phyloP scores from a whole-genome alignment of 805 yeast species.

The Saturnispora ahearnii region DNA sequence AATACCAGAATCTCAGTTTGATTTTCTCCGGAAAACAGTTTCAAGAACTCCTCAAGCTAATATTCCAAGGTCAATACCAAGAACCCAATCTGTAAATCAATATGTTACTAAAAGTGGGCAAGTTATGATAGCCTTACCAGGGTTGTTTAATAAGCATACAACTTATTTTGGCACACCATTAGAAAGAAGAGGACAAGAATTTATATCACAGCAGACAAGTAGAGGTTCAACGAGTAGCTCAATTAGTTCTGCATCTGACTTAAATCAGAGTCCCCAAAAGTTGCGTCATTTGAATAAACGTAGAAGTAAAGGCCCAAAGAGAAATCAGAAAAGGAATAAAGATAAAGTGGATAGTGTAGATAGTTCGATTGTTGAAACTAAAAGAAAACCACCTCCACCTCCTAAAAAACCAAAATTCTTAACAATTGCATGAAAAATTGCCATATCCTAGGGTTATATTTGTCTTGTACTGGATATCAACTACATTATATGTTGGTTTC shows the following conservation, averaged over 20 bases:
- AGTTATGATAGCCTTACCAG: conserved; percentile 6
- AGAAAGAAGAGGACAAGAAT: not conserved
- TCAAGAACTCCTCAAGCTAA: no score
- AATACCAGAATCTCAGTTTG: not conserved
- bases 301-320: conserved; percentile 44
- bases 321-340: conserved; percentile 34
- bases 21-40: no score
- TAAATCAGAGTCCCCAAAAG: conserved; percentile 21
- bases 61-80: not conserved
- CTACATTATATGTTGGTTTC: no score
- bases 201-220: no score
- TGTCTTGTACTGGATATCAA: no score
- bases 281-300: conserved; percentile 38
- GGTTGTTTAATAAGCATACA: not conserved
- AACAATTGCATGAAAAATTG: not conserved
- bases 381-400: not conserved
- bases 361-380: not conserved
- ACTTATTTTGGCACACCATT: not conserved
- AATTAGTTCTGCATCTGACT: conserved; percentile 11
- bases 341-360: not conserved
- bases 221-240: not conserved
- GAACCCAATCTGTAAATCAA: not conserved
- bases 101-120: not conserved
- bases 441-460: no score
- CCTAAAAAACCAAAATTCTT: not conserved